phyloP scores from a whole-genome alignment of 129 eudicot genomes.

The Escallonia herrerae region DNA sequence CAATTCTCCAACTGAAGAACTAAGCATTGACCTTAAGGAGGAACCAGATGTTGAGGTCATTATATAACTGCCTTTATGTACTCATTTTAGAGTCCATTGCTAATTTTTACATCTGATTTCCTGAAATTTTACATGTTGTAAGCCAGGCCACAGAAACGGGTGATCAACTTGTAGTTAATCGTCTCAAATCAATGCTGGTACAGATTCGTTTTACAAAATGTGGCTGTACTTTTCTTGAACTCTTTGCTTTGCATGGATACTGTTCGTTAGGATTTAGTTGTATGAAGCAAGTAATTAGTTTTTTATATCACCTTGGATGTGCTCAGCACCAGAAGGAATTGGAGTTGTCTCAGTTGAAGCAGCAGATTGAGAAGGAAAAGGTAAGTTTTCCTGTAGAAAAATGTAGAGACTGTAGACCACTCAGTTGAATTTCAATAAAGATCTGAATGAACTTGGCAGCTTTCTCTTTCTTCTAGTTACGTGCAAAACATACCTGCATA shows the following conservation, averaged over 20 bases:
- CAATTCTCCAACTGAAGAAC: slow-evolving; percentile 26
- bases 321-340: slow-evolving; percentile 83
- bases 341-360: slow-evolving; percentile 71
- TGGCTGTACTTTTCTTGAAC: slow-evolving; percentile 3
- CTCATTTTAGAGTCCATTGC: not conserved
- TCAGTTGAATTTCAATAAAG: not conserved
- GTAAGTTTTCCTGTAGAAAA: slow-evolving; percentile 19
- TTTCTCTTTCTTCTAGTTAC: not conserved
- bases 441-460: not conserved
- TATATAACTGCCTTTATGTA: not conserved
- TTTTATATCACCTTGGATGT: slow-evolving; percentile 14
- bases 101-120: slow-evolving; percentile 5
- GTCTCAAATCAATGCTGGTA: slow-evolving; percentile 87
- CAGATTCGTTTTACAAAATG: slow-evolving; percentile 1
- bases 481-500: not conserved
- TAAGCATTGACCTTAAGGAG: slow-evolving; percentile 18
- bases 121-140: slow-evolving; percentile 11
- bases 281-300: slow-evolving; percentile 9
- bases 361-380: slow-evolving; percentile 86
- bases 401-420: not conserved
- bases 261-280: slow-evolving; percentile 1
- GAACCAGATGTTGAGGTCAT: slow-evolving; percentile 42
- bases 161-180: slow-evolving; percentile 56
- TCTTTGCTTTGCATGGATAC: not conserved
- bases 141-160: slow-evolving; percentile 38